Conservation (phyloP, 2,329 filamentous ascomycete species). For the Xylogone sp. region DNA sequence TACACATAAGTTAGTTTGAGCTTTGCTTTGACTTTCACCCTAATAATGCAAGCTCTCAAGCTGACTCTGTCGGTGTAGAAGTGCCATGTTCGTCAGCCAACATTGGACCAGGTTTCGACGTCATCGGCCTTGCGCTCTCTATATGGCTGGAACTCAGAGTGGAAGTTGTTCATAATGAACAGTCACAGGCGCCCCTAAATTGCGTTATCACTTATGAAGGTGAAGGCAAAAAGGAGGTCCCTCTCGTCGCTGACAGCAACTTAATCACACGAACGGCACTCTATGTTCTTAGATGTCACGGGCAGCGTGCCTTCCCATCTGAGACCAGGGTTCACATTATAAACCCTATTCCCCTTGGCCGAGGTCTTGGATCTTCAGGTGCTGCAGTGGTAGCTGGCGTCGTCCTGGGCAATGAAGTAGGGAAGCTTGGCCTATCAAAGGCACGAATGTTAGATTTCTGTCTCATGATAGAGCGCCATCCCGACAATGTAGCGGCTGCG, state of each 20-base stretch:
- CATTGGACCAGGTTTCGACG: slow-evolving; percentile 96
- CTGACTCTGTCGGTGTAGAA: slow-evolving; percentile 26
- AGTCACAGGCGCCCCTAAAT: slow-evolving; percentile 65
- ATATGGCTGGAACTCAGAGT: slow-evolving; percentile 90
- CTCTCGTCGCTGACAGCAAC: slow-evolving; percentile 80
- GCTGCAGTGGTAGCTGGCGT: slow-evolving; percentile 95
- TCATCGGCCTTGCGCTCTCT: slow-evolving; percentile 90
- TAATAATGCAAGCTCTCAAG: background rate
- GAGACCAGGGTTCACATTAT: slow-evolving; percentile 91
- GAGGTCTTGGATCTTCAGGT: slow-evolving; percentile 91
- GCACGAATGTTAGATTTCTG: slow-evolving; percentile 91
- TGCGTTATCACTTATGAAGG: slow-evolving; percentile 88
- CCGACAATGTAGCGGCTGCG: slow-evolving; percentile 91
- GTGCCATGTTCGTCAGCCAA: slow-evolving; percentile 95
- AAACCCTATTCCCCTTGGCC: slow-evolving; percentile 90
- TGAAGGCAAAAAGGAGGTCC: slow-evolving; percentile 68
- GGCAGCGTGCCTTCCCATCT: slow-evolving; percentile 75
- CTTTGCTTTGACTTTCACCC: no score
- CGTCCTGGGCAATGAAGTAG: slow-evolving; percentile 86
- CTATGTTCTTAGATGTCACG: slow-evolving; percentile 91
- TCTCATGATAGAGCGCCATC: slow-evolving; percentile 93
- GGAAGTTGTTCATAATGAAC: slow-evolving; percentile 61
- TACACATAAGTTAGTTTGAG: background rate
- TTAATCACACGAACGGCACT: slow-evolving; percentile 91
- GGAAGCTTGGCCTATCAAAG: slow-evolving; percentile 70